A percentile compares a stretch with the other conserved stretches of the same genome.
Conservation (phyloP, 495 filamentous ascomycete species). For the Amphirosellinia nigrospora region DNA sequence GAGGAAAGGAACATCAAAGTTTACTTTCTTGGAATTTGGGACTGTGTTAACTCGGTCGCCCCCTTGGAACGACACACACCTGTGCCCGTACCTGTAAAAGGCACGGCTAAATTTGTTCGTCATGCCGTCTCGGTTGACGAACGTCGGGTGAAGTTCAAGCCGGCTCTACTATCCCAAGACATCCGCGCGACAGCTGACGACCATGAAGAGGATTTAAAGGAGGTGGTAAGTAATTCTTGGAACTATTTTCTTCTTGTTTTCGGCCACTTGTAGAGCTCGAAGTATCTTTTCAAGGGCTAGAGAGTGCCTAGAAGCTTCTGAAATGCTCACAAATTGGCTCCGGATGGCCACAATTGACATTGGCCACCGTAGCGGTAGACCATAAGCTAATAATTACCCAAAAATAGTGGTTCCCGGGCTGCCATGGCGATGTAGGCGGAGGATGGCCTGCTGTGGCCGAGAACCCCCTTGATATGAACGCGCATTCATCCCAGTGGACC, state of each 20-base stretch:
- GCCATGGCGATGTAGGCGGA: conserved; percentile 54
- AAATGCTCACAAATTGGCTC: neutral
- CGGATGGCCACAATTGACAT: no score
- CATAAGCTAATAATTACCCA: no score
- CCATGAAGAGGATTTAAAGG: conserved; percentile 38
- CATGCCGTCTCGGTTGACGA: conserved; percentile 56
- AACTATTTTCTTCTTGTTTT: neutral
- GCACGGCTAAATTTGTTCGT: conserved; percentile 44
- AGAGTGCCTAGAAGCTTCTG: neutral
- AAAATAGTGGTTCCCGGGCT: conserved; percentile 42
- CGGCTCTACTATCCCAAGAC: conserved; percentile 38
- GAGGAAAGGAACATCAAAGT: conserved; percentile 36
- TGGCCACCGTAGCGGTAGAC: no score
- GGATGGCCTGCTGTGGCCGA: conserved; percentile 33
- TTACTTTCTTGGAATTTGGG: conserved; percentile 50
- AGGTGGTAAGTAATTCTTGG: conserved; percentile 21
- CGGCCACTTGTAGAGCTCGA: neutral
- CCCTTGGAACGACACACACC: conserved; percentile 48
- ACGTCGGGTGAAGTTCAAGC: conserved; percentile 52
- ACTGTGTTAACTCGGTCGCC: conserved; percentile 52
- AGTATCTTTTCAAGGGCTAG: neutral
- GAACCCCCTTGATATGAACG: conserved; percentile 9
- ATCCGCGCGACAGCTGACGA: conserved; percentile 28
- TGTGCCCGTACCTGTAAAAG: conserved; percentile 43
- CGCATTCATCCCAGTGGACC: conserved; percentile 26